Percentiles rank a stretch among this genome's conserved stretches.
phyloP scores from a whole-genome alignment of 2,329 filamentous ascomycete species.

The Verticillium nubilum region DNA sequence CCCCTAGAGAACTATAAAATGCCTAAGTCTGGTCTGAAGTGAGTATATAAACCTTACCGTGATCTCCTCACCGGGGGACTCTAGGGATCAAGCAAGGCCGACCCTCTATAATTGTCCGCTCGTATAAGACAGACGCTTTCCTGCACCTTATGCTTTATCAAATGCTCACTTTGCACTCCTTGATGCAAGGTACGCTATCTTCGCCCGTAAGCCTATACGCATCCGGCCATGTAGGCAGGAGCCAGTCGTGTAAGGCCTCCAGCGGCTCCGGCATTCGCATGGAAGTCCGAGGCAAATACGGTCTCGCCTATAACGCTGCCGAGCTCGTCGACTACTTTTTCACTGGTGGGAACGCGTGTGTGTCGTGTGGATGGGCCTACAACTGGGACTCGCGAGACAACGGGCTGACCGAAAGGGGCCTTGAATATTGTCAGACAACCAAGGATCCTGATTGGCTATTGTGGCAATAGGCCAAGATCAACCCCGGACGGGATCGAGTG shows the following conservation, averaged over 20 bases:
- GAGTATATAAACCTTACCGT: not conserved
- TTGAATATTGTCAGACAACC: conserved; percentile 40
- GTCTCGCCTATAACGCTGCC: too few species aligned
- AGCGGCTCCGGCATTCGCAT: too few species aligned
- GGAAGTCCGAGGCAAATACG: too few species aligned
- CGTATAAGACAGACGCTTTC: not conserved
- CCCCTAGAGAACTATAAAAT: too few species aligned
- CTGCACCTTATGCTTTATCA: not conserved
- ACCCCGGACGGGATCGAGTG: not conserved
- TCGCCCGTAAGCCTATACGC: not conserved
- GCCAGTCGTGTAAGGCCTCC: too few species aligned
- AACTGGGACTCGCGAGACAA: conserved; percentile 56
- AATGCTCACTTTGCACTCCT: not conserved
- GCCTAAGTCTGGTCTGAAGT: too few species aligned
- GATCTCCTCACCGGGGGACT: too few species aligned
- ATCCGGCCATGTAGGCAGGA: not conserved
- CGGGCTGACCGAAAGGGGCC: conserved; percentile 30
- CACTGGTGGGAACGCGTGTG: conserved; percentile 22
- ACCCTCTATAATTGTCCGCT: too few species aligned
- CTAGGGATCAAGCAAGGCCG: too few species aligned
- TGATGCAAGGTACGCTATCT: not conserved
- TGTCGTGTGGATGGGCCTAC: conserved; percentile 55
- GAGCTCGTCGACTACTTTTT: conserved; percentile 46
- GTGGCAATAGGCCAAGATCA: not conserved
- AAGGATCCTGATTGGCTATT: not conserved